phyloP scores from a whole-genome alignment of 768 basidiomycete species.

The Dictyophora rubrovolvata region DNA sequence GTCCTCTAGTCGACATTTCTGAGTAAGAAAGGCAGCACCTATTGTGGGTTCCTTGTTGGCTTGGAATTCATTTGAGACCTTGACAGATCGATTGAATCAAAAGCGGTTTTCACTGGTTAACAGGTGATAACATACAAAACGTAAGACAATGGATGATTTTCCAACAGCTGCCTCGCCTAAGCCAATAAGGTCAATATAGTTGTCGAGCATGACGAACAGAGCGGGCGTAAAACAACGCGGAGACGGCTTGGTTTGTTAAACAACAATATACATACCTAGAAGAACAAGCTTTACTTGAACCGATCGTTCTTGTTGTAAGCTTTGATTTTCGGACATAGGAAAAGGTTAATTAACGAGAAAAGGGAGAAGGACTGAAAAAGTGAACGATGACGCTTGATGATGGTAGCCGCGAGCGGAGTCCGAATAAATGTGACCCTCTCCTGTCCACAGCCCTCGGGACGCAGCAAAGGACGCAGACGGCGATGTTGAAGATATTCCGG shows the following conservation, averaged over 20 bases:
- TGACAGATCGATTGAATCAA: not conserved
- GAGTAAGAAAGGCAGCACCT: slow-evolving; percentile 90
- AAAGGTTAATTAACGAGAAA: not conserved
- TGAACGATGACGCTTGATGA: too few species aligned
- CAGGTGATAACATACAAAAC: slow-evolving; percentile 53
- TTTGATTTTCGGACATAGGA: slow-evolving; percentile 23
- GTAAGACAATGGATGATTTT: slow-evolving; percentile 95
- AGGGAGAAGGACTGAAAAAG: not conserved
- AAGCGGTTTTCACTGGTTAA: not conserved
- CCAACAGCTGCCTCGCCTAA: slow-evolving; percentile 97
- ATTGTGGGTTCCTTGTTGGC: slow-evolving; percentile 99
- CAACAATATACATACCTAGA: slow-evolving; percentile 51
- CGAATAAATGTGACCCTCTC: too few species aligned
- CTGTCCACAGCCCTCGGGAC: too few species aligned
- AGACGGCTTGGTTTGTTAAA: not conserved
- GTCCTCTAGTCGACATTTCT: slow-evolving; percentile 93
- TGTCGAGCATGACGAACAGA: not conserved
- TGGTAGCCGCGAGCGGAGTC: too few species aligned
- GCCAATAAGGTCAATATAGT: slow-evolving; percentile 1
- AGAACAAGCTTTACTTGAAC: slow-evolving; percentile 97
- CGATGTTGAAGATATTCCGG: too few species aligned
- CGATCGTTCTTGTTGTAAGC: slow-evolving; percentile 66
- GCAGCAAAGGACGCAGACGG: too few species aligned
- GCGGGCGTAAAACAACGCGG: not conserved
- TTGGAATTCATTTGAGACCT: slow-evolving; percentile 97